These are phyloP conservation scores for Bombardia bombarda DNA, from an alignment of 495 filamentous ascomycete species.

Conservation along the genomic window DNA sequence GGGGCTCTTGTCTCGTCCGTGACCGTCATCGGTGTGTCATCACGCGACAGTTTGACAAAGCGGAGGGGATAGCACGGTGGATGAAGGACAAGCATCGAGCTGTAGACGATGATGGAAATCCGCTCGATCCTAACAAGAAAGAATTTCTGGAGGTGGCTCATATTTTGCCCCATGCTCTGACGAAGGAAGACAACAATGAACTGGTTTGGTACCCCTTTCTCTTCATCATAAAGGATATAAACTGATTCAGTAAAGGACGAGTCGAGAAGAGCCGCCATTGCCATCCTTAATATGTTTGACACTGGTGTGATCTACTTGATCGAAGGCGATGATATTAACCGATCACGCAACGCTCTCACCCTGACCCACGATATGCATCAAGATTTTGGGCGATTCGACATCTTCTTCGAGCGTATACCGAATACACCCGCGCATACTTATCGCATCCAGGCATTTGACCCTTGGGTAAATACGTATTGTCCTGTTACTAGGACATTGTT, in stretches of 20 bases:
- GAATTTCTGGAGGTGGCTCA: slow-evolving; percentile 9
- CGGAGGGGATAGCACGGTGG: background rate
- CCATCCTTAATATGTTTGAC: slow-evolving; percentile 14
- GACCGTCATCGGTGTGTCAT: slow-evolving; percentile 14
- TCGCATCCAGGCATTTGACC: slow-evolving; percentile 9
- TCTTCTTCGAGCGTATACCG: slow-evolving; percentile 7
- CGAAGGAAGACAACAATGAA: slow-evolving; percentile 2
- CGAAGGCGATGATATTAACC: slow-evolving; percentile 9
- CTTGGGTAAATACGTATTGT: background rate
- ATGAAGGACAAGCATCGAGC: background rate
- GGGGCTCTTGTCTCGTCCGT: slow-evolving; percentile 9
- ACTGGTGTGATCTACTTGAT: slow-evolving; percentile 9
- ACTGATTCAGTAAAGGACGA: slow-evolving; percentile 1
- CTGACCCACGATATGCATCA: slow-evolving; percentile 7
- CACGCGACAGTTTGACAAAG: slow-evolving; percentile 4
- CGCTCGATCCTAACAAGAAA: background rate
- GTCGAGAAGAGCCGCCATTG: slow-evolving; percentile 11
- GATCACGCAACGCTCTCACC: slow-evolving; percentile 8
- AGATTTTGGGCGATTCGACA: slow-evolving; percentile 5
- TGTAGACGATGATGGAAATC: slow-evolving; percentile 9
- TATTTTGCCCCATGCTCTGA: slow-evolving; percentile 9
- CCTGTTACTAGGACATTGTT: slow-evolving; percentile 3
- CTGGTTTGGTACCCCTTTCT: slow-evolving; percentile 8
- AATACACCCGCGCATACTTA: slow-evolving; percentile 12
- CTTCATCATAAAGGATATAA: background rate